These are phyloP conservation scores for Yarrowia divulgata DNA, from an alignment of 805 yeast species.

Conservation along the genomic window DNA sequence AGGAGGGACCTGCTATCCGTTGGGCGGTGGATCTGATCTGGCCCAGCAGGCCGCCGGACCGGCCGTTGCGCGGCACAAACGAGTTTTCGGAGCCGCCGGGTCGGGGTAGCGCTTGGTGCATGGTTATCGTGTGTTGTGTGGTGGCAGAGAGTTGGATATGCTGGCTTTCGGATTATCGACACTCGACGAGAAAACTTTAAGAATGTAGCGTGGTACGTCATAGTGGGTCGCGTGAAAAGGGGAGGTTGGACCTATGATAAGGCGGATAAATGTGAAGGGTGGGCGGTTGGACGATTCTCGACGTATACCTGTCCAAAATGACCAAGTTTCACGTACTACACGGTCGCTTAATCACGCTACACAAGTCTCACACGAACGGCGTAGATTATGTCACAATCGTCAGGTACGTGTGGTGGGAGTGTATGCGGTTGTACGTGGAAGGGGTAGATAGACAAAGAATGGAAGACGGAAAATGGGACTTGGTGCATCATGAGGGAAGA, in stretches of 20 bases:
- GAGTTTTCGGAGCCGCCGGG: conserved; percentile 29
- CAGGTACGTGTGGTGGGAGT: conserved; percentile 12
- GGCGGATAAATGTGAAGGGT: too few relatives aligned
- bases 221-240: neutral
- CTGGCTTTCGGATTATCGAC: conserved; percentile 13
- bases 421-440: neutral
- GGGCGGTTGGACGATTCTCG: too few relatives aligned
- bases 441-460: conserved; percentile 2
- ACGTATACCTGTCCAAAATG: too few relatives aligned
- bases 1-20: conserved; percentile 18
- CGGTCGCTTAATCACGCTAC: too few relatives aligned
- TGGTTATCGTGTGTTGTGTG: neutral
- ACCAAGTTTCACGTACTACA: neutral
- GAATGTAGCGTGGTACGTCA: neutral
- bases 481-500: neutral
- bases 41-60: conserved; percentile 31
- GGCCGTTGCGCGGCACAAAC: conserved; percentile 37
- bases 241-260: neutral
- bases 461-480: neutral
- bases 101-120: conserved; percentile 38
- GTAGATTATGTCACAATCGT: conserved; percentile 25
- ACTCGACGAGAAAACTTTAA: conserved; percentile 13
- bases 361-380: neutral
- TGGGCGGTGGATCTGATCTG: conserved; percentile 33
- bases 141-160: conserved; percentile 2